A percentile compares a stretch with the other conserved stretches of the same genome.
phyloP scores from a whole-genome alignment of 208 protist genomes.

The Angomonas ambiguus region DNA sequence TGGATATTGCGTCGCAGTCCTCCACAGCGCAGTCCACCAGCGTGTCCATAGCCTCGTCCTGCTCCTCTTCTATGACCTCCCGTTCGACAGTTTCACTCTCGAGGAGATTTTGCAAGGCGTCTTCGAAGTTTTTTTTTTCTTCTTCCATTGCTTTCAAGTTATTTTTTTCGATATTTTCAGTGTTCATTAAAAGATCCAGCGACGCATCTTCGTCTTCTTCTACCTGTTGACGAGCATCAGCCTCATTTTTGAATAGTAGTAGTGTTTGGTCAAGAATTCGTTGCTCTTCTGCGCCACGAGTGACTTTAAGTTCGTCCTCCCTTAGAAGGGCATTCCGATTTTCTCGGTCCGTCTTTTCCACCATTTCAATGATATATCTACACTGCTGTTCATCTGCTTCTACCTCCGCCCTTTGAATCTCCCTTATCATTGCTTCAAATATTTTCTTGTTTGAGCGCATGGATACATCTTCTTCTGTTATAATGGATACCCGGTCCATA shows the following conservation, averaged over 20 bases:
- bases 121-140: not conserved
- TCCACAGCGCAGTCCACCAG: not conserved
- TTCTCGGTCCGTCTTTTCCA: too few species aligned
- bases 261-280: too few species aligned
- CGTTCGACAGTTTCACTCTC: not conserved
- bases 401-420: not conserved
- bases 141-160: not conserved
- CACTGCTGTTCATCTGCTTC: too few species aligned
- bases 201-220: not conserved
- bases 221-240: not conserved
- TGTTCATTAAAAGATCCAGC: not conserved
- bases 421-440: not conserved
- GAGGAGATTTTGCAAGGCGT: not conserved
- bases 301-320: too few species aligned
- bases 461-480: not conserved
- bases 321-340: too few species aligned
- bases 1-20: not conserved
- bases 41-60: not conserved
- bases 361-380: too few species aligned
- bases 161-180: not conserved
- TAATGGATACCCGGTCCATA: not conserved
- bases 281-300: too few species aligned
- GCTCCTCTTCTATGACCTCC: not conserved
- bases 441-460: not conserved
- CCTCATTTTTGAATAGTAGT: too few species aligned